These are phyloP conservation scores for Tolypocladium sp. DNA, from an alignment of 2,329 filamentous ascomycete genomes.

Conservation along the genomic window DNA sequence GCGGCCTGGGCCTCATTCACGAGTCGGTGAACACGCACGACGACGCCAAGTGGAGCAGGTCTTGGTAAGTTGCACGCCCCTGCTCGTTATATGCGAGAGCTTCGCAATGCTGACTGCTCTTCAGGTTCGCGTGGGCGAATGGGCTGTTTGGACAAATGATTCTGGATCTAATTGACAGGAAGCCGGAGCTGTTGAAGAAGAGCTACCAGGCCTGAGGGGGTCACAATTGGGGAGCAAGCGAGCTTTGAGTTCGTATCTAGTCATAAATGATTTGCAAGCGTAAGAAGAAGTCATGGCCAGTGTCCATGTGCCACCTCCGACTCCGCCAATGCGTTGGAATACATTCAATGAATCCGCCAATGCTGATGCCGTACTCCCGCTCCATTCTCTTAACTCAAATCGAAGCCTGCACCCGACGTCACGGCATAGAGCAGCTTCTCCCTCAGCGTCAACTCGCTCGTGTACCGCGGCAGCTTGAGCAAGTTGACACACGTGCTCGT, in stretches of 20 bases:
- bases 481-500: constrained; percentile 95
- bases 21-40: constrained; percentile 41
- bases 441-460: constrained; percentile 52
- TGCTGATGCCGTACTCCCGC: constrained; percentile 3
- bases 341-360: constrained; percentile 1
- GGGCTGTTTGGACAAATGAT: constrained; percentile 81
- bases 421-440: constrained; percentile 85
- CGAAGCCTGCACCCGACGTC: constrained; percentile 85
- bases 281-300: not conserved
- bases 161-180: constrained; percentile 63
- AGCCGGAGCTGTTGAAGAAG: constrained; percentile 51
- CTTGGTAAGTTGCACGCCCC: constrained; percentile 19
- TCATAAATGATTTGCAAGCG: not conserved
- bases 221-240: not conserved
- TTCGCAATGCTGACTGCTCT: constrained; percentile 13
- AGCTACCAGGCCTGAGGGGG: constrained; percentile 33
- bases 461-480: constrained; percentile 82
- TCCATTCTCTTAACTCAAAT: constrained; percentile 49
- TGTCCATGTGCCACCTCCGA: not conserved
- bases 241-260: not conserved
- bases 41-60: constrained; percentile 21
- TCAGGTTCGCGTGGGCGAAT: constrained; percentile 84
- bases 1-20: constrained; percentile 67
- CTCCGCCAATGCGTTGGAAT: constrained; percentile 1
- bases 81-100: not conserved